Evolutionary conservation across 2,329 filamentous ascomycete species (phyloP), one percentile per base, ranked within the genome.

Genomic region (Fusarium illudens): DNA sequence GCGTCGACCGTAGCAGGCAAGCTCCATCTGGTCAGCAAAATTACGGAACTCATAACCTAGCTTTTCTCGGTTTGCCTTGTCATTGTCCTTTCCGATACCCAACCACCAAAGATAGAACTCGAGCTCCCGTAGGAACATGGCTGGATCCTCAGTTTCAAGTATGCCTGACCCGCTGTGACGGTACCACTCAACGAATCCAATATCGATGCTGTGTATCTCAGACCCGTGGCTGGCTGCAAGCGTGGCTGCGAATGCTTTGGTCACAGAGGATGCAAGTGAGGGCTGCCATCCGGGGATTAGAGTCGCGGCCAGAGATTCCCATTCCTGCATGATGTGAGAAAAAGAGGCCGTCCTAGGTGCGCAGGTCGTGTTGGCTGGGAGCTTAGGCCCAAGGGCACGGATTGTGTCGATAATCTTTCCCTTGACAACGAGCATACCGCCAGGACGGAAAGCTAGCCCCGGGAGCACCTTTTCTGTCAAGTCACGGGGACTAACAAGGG

Each of bases 31-130:
- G 0, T 64, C 2, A 0, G 5, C 30, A 1, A 55, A 60, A 1
- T 44, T 6, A 0, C n/a, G 6, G 1, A 67, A 10, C 11, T 49
- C 13, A 15, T 17, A 46, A 0, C 10, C 32, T 6, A 65, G 11
- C n/a, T 11, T 5, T 0, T 30, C n/a, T 1, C 10, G 3, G 0
- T 37, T 15, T 1, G 44, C 4, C 2, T 30, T 17, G n/a, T 46
- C 22, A 15, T 46, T 25, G 8, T 42, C 42, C 25, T 46, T 27
- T 17, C n/a, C 42, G 22, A 29, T 6, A 17, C 25, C 22, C 1
- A 44, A 0, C 59, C 64, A 67, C 64, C 64, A 67, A 2, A 67
- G 12, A 3, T 60, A 64, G 1, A 64, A 67, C n/a, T 67, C 64
- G 2, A 29, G 44, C 1, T 67, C 19, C 0, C 64, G 59, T 12